Conservation (phyloP, 208 protist species). For the Trypanosoma brucei region DNA sequence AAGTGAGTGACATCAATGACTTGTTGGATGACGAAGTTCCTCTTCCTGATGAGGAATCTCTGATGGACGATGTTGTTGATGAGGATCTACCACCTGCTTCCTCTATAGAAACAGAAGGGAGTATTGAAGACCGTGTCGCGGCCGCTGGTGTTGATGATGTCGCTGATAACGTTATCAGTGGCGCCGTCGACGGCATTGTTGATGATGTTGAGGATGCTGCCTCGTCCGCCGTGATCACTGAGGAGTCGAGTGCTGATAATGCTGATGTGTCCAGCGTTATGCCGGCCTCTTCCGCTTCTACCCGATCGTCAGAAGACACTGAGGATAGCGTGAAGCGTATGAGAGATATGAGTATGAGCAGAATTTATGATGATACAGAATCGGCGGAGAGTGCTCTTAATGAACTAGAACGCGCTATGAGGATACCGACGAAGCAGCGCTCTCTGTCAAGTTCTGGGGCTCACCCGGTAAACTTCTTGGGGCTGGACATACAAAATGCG, state of each 20-base stretch:
- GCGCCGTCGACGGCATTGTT: constrained; percentile 13
- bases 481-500: constrained; percentile 37
- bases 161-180: neutral
- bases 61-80: constrained; percentile 5
- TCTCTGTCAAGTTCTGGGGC: constrained; percentile 24
- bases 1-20: constrained; percentile 21
- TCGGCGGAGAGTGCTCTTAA: constrained; percentile 21
- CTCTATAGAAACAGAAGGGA: neutral
- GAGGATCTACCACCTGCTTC: constrained; percentile 10
- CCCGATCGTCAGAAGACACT: neutral
- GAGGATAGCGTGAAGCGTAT: neutral
- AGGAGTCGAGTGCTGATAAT: constrained; percentile 2
- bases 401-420: constrained; percentile 45
- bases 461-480: constrained; percentile 27
- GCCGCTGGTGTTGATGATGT: no score
- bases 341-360: neutral
- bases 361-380: constrained; percentile 25
- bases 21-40: constrained; percentile 14
- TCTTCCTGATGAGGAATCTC: constrained; percentile 8
- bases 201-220: constrained; percentile 4
- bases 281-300: constrained; percentile 2
- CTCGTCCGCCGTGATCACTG: neutral
- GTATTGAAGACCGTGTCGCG: neutral
- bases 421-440: constrained; percentile 27
- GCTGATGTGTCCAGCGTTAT: constrained; percentile 24